These are phyloP conservation scores for Solanum dulcamara DNA, from an alignment of 257 asterid genomes.

Conservation along the genomic window DNA sequence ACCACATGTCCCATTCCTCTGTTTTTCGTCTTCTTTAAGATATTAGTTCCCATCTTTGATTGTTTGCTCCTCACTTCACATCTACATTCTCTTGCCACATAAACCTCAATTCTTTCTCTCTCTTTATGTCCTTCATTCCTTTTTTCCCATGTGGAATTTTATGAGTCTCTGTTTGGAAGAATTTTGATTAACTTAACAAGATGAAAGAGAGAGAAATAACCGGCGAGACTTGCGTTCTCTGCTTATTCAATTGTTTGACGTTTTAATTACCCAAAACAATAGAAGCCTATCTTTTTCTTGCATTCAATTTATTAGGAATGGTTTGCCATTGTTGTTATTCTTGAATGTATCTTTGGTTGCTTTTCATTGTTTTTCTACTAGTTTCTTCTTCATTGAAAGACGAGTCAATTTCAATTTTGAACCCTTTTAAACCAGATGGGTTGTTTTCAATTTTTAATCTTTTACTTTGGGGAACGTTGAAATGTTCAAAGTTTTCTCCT, in stretches of 20 bases:
- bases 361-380: not conserved
- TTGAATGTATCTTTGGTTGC: not conserved
- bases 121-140: not conserved
- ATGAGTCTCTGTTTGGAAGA: not conserved
- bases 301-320: not conserved
- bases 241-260: not conserved
- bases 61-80: not conserved
- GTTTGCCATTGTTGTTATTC: not conserved
- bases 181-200: not conserved
- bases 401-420: not conserved
- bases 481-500: not conserved
- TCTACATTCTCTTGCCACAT: not conserved
- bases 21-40: constrained; percentile 11
- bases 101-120: not conserved
- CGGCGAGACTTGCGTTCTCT: not conserved
- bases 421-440: not conserved
- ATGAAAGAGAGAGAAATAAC: not conserved
- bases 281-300: not conserved
- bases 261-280: not conserved
- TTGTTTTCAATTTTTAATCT: not conserved
- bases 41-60: constrained; percentile 4
- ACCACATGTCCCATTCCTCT: constrained; percentile 7
- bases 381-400: not conserved
- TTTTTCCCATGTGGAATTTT: not conserved
- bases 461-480: not conserved